Base-by-base conservation (phyloP, 108 stramenopile species). In the Parietichytrium sp. region DNA sequence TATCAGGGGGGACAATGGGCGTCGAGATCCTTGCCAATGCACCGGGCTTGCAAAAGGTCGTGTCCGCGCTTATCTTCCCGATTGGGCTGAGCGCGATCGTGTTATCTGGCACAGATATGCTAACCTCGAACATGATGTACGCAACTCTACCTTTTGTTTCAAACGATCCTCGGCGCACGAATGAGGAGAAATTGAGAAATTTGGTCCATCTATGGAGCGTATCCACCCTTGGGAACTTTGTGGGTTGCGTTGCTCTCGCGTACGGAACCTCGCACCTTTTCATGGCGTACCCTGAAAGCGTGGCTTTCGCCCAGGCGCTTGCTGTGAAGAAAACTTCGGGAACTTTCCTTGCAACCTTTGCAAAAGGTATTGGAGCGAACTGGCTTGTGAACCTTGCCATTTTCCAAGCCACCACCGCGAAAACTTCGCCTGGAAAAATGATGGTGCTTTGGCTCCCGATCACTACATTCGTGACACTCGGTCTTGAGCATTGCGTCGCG, bases 371-470 rank as follows among this genome's bases (percentile, higher is more conserved):
- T 78, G 87, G 95, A 29, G 96, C 95, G 84, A 98, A 96, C 88
- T 98, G 94, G 94, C 86, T 96, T 29, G 97, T 98, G 7, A 96
- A 95, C 84, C 93, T 95, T 90, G 94, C 96, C 49, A 93, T 95
- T 3, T 96, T 93, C 84, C 92, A 94, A 93, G 92, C 92, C 30
- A 90, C 93, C 49, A 92, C 92, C 38, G 91, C 91, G 82, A 86
- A 89, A 29, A 87, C 89, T 8, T 87, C 93, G 82, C 77, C 86
- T 25, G 92, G 92, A 51, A 95, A 95, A 83, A 93, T 93, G 92
- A 91, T 92, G 13, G 95, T 93, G 30, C 90, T 96, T 42, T 96
- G 90, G 90, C 93, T 95, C 85, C 95, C 94, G 8, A 94, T 95
- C 54, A 92, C 92, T 3, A 92, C 93, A 47, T 96, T 95, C 82